A percentile compares a stretch with the other conserved stretches of the same genome.
Conservation (phyloP, 2,329 filamentous ascomycete genomes). For the Botrytis tulipae region DNA sequence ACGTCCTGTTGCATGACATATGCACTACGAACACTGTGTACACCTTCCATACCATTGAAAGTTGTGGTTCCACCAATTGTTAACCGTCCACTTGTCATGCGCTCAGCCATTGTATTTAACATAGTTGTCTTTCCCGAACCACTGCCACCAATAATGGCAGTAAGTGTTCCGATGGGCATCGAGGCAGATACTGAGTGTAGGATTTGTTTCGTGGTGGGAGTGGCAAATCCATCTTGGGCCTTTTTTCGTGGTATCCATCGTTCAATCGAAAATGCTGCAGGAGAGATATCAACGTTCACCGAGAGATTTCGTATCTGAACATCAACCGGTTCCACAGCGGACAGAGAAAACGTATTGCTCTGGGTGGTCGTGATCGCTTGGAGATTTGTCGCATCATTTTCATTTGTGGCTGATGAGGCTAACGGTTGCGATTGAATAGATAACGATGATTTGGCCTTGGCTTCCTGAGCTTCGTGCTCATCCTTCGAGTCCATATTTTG, state of each 20-base stretch:
- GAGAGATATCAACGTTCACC: constrained; percentile 58
- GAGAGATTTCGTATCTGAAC: constrained; percentile 54
- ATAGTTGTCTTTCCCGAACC: constrained; percentile 72
- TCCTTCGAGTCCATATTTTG: neutral
- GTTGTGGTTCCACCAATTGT: constrained; percentile 53
- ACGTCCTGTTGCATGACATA: constrained; percentile 79
- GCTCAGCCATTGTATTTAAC: constrained; percentile 68
- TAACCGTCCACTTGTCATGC: constrained; percentile 56
- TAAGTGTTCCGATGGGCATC: constrained; percentile 64
- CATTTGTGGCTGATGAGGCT: neutral
- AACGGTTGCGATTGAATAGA: neutral
- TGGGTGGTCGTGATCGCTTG: constrained; percentile 26
- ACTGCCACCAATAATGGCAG: constrained; percentile 72
- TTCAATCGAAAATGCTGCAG: constrained; percentile 49
- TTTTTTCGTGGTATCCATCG: constrained; percentile 38
- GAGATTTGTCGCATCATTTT: constrained; percentile 5
- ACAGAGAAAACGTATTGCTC: constrained; percentile 37
- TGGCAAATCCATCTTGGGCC: constrained; percentile 38
- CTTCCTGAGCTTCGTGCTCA: neutral
- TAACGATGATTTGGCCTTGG: neutral
- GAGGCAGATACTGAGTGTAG: constrained; percentile 63
- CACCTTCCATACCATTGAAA: constrained; percentile 59
- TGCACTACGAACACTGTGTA: constrained; percentile 57
- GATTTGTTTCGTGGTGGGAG: constrained; percentile 49
- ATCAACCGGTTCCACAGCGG: constrained; percentile 54